Base-by-base conservation (phyloP, 129 eudicot genomes). In the Pulicaria dysenterica region DNA sequence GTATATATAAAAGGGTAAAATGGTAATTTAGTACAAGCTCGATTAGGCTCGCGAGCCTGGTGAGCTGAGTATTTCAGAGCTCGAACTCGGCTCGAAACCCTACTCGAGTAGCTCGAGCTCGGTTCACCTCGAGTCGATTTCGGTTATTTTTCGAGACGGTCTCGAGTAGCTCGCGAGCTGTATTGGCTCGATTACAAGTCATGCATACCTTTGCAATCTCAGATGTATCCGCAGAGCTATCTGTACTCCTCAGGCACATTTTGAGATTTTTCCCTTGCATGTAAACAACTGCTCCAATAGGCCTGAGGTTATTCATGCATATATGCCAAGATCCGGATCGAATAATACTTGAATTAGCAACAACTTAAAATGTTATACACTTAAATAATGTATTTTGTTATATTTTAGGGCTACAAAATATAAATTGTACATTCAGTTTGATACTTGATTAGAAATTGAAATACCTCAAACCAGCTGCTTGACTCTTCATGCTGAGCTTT, bases 251-350 rank as follows among this genome's bases (percentile, higher is more conserved):
- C 65, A 89, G 74, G 76, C 96, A 86, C 98, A 92, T 87, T 79
- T 92, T 92, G 24, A 92, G 96, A 76, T 87, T 83, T 42, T 83
- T 92, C 44, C 95, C 73, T 81, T 89, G 92, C 98, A 83, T 89
- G 88, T 86, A 92, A 67, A 89, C 75, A 75, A 89, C 98, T 48
- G 98, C 96, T 81, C 96, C 98, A 48, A 92, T 82, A 54, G 96
- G 90, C 85, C 98, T 92, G 89, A 62, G 46, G 38, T 57, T 71
- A 69, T 39, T 47, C 17, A 36, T 53, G 31, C 39, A 49, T 36
- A 67, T 14, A 19, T 48, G 73, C 54, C 65, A 16, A 2, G 66
- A 24, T 24, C 31, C 31, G 31, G 31, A 24, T 24, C 31, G 2
- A 24, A 24, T 24, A 24, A 2, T 24, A 24, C 31, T 24, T 24